Conservation (phyloP, 164 flowering plant genomes). For the Berberis thunbergii region DNA sequence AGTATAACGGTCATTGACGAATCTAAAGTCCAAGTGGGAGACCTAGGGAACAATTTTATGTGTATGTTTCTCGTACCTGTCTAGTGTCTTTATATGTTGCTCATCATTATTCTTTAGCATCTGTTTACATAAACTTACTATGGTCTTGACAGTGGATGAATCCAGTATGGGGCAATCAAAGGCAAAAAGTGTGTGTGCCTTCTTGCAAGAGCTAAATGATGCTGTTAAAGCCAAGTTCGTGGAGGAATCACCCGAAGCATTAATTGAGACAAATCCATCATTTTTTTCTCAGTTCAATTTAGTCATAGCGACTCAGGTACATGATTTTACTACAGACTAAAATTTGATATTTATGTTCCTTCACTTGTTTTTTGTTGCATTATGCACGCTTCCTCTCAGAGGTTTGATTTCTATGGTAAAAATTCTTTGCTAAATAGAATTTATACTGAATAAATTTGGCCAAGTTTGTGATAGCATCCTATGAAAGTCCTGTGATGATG, state of each 20-base stretch:
- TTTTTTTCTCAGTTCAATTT: slow-evolving; percentile 87
- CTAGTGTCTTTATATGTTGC: not conserved
- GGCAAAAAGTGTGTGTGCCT: slow-evolving; percentile 89
- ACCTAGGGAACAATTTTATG: slow-evolving; percentile 96
- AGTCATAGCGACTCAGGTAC: slow-evolving; percentile 93
- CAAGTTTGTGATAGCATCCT: too few species aligned
- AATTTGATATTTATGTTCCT: not conserved
- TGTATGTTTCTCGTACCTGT: slow-evolving; percentile 28
- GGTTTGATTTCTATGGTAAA: too few species aligned
- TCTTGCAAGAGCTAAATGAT: slow-evolving; percentile 93
- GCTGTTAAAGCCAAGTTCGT: slow-evolving; percentile 91
- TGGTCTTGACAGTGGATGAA: slow-evolving; percentile 57
- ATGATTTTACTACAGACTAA: not conserved
- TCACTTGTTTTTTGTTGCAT: not conserved
- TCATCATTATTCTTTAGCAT: not conserved
- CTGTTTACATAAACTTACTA: slow-evolving; percentile 2
- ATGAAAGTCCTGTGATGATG: too few species aligned
- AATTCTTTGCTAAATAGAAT: too few species aligned
- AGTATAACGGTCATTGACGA: slow-evolving; percentile 91
- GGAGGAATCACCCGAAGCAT: slow-evolving; percentile 74
- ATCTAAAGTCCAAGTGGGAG: slow-evolving; percentile 71
- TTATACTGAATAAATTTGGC: too few species aligned
- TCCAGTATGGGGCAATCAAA: slow-evolving; percentile 77
- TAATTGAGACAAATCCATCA: slow-evolving; percentile 72
- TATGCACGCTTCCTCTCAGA: too few species aligned